phyloP scores from a whole-genome alignment of 352 stramenopile species.

The Phytophthora foliorum region DNA sequence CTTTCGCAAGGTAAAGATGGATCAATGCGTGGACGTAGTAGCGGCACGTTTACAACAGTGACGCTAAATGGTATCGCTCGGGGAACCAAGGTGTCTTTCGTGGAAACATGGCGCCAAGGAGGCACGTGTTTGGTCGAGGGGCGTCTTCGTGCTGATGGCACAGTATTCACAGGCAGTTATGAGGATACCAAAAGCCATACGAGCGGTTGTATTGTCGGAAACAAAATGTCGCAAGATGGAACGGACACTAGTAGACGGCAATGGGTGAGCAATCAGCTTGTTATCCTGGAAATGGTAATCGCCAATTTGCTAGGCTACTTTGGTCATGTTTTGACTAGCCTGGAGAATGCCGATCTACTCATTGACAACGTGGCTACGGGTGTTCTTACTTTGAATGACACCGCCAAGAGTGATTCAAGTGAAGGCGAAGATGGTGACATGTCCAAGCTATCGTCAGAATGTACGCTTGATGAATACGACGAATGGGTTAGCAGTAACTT shows the following conservation, averaged over 20 bases:
- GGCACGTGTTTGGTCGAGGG: constrained; percentile 90
- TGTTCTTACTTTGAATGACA: constrained; percentile 38
- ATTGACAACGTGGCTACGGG: constrained; percentile 42
- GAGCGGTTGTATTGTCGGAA: constrained; percentile 83
- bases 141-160: constrained; percentile 75
- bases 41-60: constrained; percentile 84
- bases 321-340: constrained; percentile 69
- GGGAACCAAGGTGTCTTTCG: constrained; percentile 86
- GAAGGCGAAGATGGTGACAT: constrained; percentile 44
- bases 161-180: constrained; percentile 80
- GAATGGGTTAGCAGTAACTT: constrained; percentile 82
- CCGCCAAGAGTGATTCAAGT: constrained; percentile 46
- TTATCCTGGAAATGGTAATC: constrained; percentile 82
- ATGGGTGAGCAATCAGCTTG: constrained; percentile 61
- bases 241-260: constrained; percentile 28
- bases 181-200: constrained; percentile 91
- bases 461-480: constrained; percentile 83
- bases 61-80: constrained; percentile 78
- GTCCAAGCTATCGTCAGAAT: constrained; percentile 66
- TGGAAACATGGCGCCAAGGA: constrained; percentile 90
- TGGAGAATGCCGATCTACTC: constrained; percentile 69
- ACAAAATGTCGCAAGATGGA: constrained; percentile 54
- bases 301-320: constrained; percentile 84
- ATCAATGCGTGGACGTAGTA: constrained; percentile 77
- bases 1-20: constrained; percentile 75